Conservation (phyloP, 192 early-diverging fungal species). For the Gaertneriomyces semiglobifer region DNA sequence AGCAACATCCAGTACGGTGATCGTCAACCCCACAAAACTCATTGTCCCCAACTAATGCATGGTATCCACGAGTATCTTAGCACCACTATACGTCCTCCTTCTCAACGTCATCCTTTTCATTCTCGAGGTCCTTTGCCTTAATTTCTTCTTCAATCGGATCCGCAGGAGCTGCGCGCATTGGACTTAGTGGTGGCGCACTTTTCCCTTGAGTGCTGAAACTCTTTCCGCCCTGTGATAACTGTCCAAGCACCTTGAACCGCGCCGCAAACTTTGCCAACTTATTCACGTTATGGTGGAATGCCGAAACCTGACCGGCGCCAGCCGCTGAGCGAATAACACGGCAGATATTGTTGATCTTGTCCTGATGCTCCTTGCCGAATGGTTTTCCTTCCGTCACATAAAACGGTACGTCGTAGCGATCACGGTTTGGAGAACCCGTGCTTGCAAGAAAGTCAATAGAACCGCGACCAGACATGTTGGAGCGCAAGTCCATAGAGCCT, state of each 20-base stretch:
- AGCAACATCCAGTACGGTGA: no score
- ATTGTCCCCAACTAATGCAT: no score
- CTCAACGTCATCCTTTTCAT: no score
- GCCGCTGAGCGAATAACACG: constrained; percentile 24
- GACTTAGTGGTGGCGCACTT: no score
- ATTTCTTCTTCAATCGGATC: no score
- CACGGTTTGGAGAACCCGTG: background rate
- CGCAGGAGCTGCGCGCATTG: no score
- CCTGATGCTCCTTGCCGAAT: constrained; percentile 17
- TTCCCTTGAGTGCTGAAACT: no score
- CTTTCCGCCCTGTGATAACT: no score
- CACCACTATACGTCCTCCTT: no score
- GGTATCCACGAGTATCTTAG: no score
- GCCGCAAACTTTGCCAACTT: constrained; percentile 11
- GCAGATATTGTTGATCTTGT: constrained; percentile 7
- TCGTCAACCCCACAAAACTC: no score
- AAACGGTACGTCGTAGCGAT: background rate
- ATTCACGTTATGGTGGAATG: constrained; percentile 17
- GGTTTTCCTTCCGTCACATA: constrained; percentile 20
- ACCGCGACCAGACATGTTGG: background rate
- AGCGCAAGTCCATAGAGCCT: constrained; percentile 10
- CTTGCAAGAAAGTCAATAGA: background rate
- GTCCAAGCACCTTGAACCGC: constrained; percentile 10
- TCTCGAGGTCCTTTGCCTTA: no score
- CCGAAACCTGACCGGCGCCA: constrained; percentile 10